Evolutionary conservation across 2,329 filamentous ascomycete species (phyloP), one percentile per base, ranked within the genome.

Genomic region (Lizonia empirigonia): DNA sequence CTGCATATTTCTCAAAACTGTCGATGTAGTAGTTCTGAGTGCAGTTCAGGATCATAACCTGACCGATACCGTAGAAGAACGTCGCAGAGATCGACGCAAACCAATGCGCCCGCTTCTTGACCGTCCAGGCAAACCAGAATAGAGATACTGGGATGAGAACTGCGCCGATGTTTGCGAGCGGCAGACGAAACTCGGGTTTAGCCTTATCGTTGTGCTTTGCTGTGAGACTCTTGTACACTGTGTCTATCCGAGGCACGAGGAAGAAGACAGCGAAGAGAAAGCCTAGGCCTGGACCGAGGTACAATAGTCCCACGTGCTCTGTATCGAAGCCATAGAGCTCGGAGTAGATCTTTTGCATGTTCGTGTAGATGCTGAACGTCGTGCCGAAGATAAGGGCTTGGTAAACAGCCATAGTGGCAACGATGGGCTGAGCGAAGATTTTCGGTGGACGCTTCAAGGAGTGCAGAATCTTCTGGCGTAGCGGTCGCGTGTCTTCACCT

Each of bases 11-110:
- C 50, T 80, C 78, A 48, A 80, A 81, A 18, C 74, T 73, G 58
- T 81, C 79, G 37, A 82, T 81, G 60, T 80, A 81, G 62, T 82
- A 82, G 44, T 82, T 83, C 44, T 82, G 80, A 13, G 79, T 78
- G 10, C 73, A 74, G 47, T 82, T 82, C 45, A 82, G 66, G 23
- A 81, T 80, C 57, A 79, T 76, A 9, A 83, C 78, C 47, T 82
- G 79, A 2, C 80, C 79, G 15, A 81, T 72, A 10, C 79, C 80
- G 55, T 80, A 81, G 63, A 77, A 78, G 56, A 75, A 78, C 0
- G 76, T 79, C 2, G 72, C 65, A 0, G 71, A 60, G 26, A 78
- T 74, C 5, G 73, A 68, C 2, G 69, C 72, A 23, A 70, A 59
- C 77, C 77, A 80, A 44, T 75, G 76, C 3, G 59, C 62, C 23